phyloP scores from a whole-genome alignment of 148 eudicot species.

The Euryodendron excelsum region DNA sequence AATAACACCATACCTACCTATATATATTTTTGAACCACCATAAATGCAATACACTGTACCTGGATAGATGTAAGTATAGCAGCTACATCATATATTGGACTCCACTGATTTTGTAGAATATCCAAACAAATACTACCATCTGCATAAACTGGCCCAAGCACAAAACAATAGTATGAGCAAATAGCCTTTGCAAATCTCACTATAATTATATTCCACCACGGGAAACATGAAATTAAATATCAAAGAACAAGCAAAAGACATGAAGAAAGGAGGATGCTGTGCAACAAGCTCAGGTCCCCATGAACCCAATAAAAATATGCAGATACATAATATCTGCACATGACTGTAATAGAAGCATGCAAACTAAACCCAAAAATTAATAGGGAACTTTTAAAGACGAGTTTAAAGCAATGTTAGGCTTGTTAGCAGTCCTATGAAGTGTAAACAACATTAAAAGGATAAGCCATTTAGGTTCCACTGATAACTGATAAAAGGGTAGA shows the following conservation, averaged over 20 bases:
- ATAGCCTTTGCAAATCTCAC: neutral
- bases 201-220: neutral
- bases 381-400: too few relatives aligned
- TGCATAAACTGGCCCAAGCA: conserved; percentile 38
- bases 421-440: too few relatives aligned
- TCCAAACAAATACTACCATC: conserved; percentile 51
- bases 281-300: neutral
- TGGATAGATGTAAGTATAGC: conserved; percentile 49
- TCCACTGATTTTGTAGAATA: conserved; percentile 48
- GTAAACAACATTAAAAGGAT: too few relatives aligned
- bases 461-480: too few relatives aligned
- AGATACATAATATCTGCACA: too few relatives aligned
- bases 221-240: neutral
- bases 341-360: too few relatives aligned
- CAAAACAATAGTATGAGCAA: neutral
- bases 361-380: too few relatives aligned
- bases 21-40: too few relatives aligned
- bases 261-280: neutral
- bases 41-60: conserved; percentile 14
- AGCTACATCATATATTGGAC: conserved; percentile 45
- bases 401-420: too few relatives aligned
- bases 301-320: neutral
- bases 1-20: too few relatives aligned
- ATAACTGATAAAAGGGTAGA: too few relatives aligned
- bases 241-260: neutral